phyloP scores from a whole-genome alignment of 306 rosid genomes.

The Ammopiptanthus mongolicus region DNA sequence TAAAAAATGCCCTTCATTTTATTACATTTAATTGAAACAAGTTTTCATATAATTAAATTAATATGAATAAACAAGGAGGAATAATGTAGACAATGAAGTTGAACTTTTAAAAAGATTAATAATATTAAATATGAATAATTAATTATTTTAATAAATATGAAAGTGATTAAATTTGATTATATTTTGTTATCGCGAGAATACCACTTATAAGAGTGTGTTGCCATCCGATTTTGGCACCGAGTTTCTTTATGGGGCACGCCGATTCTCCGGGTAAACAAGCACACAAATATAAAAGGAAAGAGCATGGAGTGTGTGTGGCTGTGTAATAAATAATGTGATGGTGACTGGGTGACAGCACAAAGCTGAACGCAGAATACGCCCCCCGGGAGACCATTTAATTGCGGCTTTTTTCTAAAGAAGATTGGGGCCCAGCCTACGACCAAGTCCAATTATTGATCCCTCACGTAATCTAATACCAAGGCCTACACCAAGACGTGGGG shows the following conservation, averaged over 20 bases:
- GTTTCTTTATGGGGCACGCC: neutral
- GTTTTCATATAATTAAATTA: no score
- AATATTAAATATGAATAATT: no score
- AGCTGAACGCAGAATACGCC: neutral
- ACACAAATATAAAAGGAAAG: neutral
- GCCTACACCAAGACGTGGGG: neutral
- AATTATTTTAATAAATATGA: no score
- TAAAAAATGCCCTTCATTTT: no score
- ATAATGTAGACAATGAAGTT: no score
- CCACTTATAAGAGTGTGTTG: neutral
- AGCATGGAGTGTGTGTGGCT: neutral
- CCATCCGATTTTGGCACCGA: neutral
- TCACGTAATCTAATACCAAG: neutral
- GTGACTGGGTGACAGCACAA: neutral
- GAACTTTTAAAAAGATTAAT: no score
- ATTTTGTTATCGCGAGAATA: no score
- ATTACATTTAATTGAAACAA: no score
- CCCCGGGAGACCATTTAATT: constrained; percentile 9
- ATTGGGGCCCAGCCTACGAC: neutral
- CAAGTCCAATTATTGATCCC: neutral
- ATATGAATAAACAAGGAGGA: no score
- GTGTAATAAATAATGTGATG: neutral
- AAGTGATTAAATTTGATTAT: no score
- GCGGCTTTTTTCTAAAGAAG: neutral
- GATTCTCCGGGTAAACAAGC: neutral